Percentiles rank a stretch among this genome's conserved stretches.
Conservation (phyloP, 2,329 filamentous ascomycete genomes). For the Blastomyces gilchristii region DNA sequence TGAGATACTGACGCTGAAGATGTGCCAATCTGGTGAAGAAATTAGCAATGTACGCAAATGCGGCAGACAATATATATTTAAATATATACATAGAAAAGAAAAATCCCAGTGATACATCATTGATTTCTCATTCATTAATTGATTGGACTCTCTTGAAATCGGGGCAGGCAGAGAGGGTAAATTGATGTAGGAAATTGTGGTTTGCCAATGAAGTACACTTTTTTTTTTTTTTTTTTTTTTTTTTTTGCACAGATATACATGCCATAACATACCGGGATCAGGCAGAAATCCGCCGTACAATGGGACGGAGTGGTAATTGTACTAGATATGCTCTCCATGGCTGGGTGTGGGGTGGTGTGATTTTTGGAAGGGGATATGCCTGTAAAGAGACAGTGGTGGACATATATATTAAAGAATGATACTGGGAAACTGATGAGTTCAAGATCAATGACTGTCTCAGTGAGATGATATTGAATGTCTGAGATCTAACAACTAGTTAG, state of each 20-base stretch:
- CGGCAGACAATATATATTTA: not conserved
- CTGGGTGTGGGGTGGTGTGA: not conserved
- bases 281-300: constrained; percentile 83
- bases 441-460: not conserved
- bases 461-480: too few species aligned
- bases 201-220: not conserved
- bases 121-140: not conserved
- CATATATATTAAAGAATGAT: not conserved
- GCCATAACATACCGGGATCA: constrained; percentile 57
- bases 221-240: too few species aligned
- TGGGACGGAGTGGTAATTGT: constrained; percentile 52
- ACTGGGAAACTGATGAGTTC: not conserved
- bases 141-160: not conserved
- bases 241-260: not conserved
- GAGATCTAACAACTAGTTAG: too few species aligned
- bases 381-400: not conserved
- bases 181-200: not conserved
- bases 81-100: not conserved
- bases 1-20: constrained; percentile 63
- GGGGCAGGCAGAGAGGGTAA: not conserved
- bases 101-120: not conserved
- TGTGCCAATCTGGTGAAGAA: constrained; percentile 60
- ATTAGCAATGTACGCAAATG: not conserved
- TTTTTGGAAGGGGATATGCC: not conserved
- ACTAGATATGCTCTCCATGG: constrained; percentile 5